A percentile compares a stretch with the other conserved stretches of the same genome.
These are phyloP conservation scores for Geosmithia putterillii DNA, from an alignment of 2,329 filamentous ascomycete genomes.

Conservation along the genomic window DNA sequence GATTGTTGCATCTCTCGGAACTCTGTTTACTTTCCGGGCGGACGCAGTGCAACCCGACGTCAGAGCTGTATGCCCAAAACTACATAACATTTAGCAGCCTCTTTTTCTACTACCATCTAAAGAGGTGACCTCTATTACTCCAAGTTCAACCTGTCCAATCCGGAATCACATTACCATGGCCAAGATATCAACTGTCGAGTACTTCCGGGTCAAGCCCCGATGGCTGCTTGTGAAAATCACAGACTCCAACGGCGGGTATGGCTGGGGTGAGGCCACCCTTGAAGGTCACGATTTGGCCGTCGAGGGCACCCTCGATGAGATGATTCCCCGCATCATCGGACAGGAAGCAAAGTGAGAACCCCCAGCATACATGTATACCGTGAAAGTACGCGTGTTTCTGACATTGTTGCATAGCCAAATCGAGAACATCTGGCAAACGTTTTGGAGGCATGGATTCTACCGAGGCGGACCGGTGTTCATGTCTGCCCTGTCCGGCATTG, in stretches of 20 bases:
- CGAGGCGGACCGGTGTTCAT: constrained; percentile 70
- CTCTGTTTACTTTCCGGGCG: too few species aligned
- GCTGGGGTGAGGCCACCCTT: constrained; percentile 65
- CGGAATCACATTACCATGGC: constrained; percentile 15
- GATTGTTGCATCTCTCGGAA: too few species aligned
- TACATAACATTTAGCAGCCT: too few species aligned
- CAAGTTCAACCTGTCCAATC: too few species aligned
- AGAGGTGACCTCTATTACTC: too few species aligned
- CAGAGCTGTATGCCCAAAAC: too few species aligned
- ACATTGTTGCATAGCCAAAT: constrained; percentile 42
- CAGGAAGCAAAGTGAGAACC: constrained; percentile 54
- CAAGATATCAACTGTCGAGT: constrained; percentile 41
- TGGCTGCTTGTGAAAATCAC: constrained; percentile 72
- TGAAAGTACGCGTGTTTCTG: background rate
- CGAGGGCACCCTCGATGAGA: constrained; percentile 60
- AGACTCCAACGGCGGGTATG: constrained; percentile 49
- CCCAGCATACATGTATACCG: background rate
- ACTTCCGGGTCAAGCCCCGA: constrained; percentile 61
- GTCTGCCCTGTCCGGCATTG: constrained; percentile 64
- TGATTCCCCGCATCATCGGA: constrained; percentile 48
- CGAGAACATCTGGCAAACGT: constrained; percentile 68
- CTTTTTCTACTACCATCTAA: too few species aligned
- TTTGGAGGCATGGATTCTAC: constrained; percentile 63
- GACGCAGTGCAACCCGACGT: too few species aligned
- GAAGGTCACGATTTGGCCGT: constrained; percentile 65